Evolutionary conservation across 2,329 filamentous ascomycete genomes (phyloP).

Genomic region (Xylariaceae sp.): DNA sequence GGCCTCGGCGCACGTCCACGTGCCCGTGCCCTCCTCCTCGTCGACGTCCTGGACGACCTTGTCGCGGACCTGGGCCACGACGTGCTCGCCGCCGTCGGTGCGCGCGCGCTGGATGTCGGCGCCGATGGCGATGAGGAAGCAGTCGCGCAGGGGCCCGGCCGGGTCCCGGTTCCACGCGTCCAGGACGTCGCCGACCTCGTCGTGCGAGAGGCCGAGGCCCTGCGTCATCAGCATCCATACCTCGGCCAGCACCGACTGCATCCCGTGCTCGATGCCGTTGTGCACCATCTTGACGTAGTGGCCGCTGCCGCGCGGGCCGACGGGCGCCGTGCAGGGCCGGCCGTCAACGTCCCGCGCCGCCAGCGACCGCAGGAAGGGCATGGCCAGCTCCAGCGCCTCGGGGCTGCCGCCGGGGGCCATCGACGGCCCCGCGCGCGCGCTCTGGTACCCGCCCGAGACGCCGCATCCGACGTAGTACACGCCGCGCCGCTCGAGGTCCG

Average conservation of each 20-base stretch:
- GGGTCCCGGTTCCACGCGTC: conserved; percentile 59
- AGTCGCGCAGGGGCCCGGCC: conserved; percentile 47
- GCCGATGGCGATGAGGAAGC: conserved; percentile 57
- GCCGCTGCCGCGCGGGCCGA: conserved; percentile 56
- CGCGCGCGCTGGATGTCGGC: conserved; percentile 50
- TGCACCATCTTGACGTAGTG: conserved; percentile 74
- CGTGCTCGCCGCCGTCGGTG: conserved; percentile 34
- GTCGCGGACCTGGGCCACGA: conserved; percentile 56
- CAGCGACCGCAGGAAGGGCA: conserved; percentile 54
- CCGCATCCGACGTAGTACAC: conserved; percentile 62
- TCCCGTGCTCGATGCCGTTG: conserved; percentile 66
- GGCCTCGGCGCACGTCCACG: conserved; percentile 58
- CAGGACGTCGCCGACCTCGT: conserved; percentile 54
- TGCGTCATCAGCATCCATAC: conserved; percentile 56
- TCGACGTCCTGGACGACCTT: conserved; percentile 66
- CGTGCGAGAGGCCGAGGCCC: conserved; percentile 49
- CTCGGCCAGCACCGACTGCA: conserved; percentile 58
- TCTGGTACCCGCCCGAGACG: conserved; percentile 63
- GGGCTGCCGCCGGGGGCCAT: conserved; percentile 58
- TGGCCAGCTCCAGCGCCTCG: conserved; percentile 46
- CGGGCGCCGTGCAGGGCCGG: conserved; percentile 50
- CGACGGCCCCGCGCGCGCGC: conserved; percentile 57
- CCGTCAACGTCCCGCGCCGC: conserved; percentile 55
- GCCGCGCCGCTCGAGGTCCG: conserved; percentile 45
- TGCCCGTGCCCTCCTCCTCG: conserved; percentile 58